Conservation (phyloP, 495 filamentous ascomycete species). For the Penicillium argentinense region DNA sequence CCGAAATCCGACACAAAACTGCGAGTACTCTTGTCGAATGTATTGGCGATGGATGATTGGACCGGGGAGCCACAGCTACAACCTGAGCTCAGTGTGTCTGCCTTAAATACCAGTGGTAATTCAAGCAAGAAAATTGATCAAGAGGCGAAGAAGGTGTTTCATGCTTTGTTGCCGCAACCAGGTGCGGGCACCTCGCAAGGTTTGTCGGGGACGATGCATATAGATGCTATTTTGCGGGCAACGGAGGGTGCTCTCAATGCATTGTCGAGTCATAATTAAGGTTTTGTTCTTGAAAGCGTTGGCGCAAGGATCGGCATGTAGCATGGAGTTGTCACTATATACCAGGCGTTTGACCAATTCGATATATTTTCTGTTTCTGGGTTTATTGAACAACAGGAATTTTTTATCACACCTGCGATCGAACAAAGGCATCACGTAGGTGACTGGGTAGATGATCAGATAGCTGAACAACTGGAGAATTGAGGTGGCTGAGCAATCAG, state of each 20-base stretch:
- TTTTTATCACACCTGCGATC: no score
- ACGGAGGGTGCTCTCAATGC: slow-evolving; percentile 34
- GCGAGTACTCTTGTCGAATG: slow-evolving; percentile 34
- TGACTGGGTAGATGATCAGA: no score
- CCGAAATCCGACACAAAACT: slow-evolving; percentile 9
- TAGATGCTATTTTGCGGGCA: slow-evolving; percentile 34
- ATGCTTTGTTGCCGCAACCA: slow-evolving; percentile 34
- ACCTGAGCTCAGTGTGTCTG: slow-evolving; percentile 37
- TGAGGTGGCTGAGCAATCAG: no score
- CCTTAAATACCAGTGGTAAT: slow-evolving; percentile 7
- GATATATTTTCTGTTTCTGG: no score
- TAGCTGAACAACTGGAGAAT: no score
- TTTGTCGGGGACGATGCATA: slow-evolving; percentile 15
- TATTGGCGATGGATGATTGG: slow-evolving; percentile 39
- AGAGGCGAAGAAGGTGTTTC: slow-evolving; percentile 42
- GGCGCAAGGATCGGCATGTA: slow-evolving; percentile 7
- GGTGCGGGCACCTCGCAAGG: slow-evolving; percentile 6
- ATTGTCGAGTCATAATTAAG: slow-evolving; percentile 29
- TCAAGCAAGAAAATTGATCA: slow-evolving; percentile 32
- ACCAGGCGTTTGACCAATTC: no score
- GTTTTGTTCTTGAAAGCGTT: slow-evolving; percentile 8
- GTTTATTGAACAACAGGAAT: no score
- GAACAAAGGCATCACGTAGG: no score
- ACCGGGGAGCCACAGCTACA: slow-evolving; percentile 40
- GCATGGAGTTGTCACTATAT: slow-evolving; percentile 13